A percentile compares a stretch with the other conserved stretches of the same genome.
Evolutionary conservation across 1,139 yeast genomes (phyloP).

Genomic region (Blastobotrys elegans): DNA sequence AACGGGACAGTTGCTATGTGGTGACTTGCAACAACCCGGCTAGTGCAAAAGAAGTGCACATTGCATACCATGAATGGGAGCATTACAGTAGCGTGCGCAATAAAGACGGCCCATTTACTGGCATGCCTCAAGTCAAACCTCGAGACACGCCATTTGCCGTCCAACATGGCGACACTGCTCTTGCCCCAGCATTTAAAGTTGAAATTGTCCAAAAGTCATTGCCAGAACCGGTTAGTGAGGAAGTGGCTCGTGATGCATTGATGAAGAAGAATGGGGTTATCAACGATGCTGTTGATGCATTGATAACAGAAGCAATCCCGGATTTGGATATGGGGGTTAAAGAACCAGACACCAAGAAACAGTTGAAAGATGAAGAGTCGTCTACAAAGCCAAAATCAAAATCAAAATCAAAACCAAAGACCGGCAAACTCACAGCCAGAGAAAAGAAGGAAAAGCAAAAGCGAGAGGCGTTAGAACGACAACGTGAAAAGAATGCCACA

Average conservation of each 20-base stretch:
- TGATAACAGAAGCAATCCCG: slow-evolving; percentile 19
- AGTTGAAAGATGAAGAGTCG: neutral
- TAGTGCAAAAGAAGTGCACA: slow-evolving; percentile 27
- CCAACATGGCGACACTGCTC: slow-evolving; percentile 8
- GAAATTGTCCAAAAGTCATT: slow-evolving; percentile 29
- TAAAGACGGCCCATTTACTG: slow-evolving; percentile 36
- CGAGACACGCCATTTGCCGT: slow-evolving; percentile 13
- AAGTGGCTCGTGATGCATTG: slow-evolving; percentile 18
- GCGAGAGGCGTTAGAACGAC: slow-evolving; percentile 28
- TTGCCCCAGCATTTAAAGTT: slow-evolving; percentile 30
- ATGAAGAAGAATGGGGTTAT: slow-evolving; percentile 23
- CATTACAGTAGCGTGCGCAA: slow-evolving; percentile 40
- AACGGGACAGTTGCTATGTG: slow-evolving; percentile 35
- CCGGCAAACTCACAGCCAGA: slow-evolving; percentile 23
- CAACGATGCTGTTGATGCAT: slow-evolving; percentile 22
- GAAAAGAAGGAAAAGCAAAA: slow-evolving; percentile 32
- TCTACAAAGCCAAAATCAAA: too few relatives aligned
- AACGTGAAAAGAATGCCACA: slow-evolving; percentile 9
- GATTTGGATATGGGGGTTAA: neutral
- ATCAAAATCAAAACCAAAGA: slow-evolving; percentile 7
- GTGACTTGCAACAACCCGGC: slow-evolving; percentile 23
- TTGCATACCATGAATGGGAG: slow-evolving; percentile 42
- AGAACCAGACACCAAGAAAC: neutral
- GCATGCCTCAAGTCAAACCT: slow-evolving; percentile 33
- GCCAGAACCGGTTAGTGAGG: slow-evolving; percentile 20